These are phyloP conservation scores for Stenocarpella maydis DNA, from an alignment of 2,329 filamentous ascomycete species.

Conservation along the genomic window DNA sequence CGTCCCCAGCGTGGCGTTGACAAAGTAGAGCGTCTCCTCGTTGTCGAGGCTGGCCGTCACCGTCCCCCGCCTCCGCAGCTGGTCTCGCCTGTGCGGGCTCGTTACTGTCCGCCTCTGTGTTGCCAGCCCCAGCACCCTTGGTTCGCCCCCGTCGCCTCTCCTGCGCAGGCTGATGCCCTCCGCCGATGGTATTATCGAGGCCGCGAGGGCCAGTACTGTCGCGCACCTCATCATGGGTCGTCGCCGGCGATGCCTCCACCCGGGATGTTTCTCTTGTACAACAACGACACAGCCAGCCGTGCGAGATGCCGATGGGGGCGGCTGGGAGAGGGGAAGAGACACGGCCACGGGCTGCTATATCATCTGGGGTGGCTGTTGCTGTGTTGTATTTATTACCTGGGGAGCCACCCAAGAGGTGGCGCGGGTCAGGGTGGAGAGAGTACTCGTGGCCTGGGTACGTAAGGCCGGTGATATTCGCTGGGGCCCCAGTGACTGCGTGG, in stretches of 20 bases:
- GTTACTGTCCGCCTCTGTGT: conserved; percentile 50
- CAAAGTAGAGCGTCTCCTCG: conserved; percentile 69
- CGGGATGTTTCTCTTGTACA: neutral
- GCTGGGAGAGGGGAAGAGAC: neutral
- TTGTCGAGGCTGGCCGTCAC: conserved; percentile 62
- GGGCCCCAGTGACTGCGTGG: conserved; percentile 21
- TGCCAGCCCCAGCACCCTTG: conserved; percentile 56
- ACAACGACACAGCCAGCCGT: neutral
- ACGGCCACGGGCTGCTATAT: conserved; percentile 4
- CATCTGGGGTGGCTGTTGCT: conserved; percentile 18
- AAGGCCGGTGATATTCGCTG: conserved; percentile 24
- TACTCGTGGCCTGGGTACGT: conserved; percentile 35
- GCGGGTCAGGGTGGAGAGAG: conserved; percentile 31
- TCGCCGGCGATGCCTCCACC: neutral
- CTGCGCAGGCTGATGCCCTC: conserved; percentile 43
- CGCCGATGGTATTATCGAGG: conserved; percentile 41
- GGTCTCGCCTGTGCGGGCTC: conserved; percentile 55
- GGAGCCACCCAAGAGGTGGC: conserved; percentile 22
- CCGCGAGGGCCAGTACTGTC: conserved; percentile 43
- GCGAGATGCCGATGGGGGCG: conserved; percentile 6
- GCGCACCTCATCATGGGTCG: conserved; percentile 48
- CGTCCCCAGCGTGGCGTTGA: conserved; percentile 70
- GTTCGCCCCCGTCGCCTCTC: conserved; percentile 43
- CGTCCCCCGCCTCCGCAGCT: conserved; percentile 54
- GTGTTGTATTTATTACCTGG: conserved; percentile 21